Evolutionary conservation across 2,329 filamentous ascomycete species (phyloP).

Genomic region (Chrysosphaeria jannelii): DNA sequence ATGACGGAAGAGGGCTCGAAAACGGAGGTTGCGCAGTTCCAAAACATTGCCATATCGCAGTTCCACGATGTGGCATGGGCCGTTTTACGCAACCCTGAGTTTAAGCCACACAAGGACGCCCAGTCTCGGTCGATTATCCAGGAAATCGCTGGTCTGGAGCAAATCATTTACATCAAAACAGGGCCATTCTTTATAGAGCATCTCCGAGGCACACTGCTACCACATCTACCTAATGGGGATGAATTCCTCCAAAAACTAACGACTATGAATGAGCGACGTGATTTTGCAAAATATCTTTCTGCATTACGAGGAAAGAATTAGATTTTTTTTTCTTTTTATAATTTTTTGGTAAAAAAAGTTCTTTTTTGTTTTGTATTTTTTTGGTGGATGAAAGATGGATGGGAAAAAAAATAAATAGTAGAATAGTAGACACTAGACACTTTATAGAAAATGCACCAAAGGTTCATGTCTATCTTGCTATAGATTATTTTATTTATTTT

Average conservation of each 20-base stretch:
- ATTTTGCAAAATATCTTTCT: slow-evolving; percentile 32
- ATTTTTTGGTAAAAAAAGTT: too few species aligned
- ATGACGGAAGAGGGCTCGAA: slow-evolving; percentile 9
- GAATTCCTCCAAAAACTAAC: slow-evolving; percentile 28
- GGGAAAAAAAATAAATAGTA: too few species aligned
- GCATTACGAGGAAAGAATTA: slow-evolving; percentile 17
- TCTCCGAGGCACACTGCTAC: slow-evolving; percentile 31
- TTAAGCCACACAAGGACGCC: slow-evolving; percentile 54
- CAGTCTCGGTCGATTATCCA: slow-evolving; percentile 67
- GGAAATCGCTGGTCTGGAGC: slow-evolving; percentile 67
- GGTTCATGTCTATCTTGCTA: too few species aligned
- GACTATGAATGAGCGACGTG: slow-evolving; percentile 26
- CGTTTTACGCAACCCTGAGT: slow-evolving; percentile 46
- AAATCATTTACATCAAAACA: slow-evolving; percentile 71
- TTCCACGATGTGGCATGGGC: slow-evolving; percentile 84
- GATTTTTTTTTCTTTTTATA: neutral
- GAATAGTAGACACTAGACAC: too few species aligned
- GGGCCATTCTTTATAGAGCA: slow-evolving; percentile 51
- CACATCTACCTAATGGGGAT: slow-evolving; percentile 26
- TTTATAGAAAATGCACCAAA: too few species aligned
- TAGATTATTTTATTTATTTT: too few species aligned
- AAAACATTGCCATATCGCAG: slow-evolving; percentile 61
- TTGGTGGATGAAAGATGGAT: too few species aligned
- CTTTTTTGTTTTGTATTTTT: neutral
- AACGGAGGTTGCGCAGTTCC: slow-evolving; percentile 46